Evolutionary conservation across 176 grass and related monocot genomes (phyloP).

Genomic region (Musa itinerans): DNA sequence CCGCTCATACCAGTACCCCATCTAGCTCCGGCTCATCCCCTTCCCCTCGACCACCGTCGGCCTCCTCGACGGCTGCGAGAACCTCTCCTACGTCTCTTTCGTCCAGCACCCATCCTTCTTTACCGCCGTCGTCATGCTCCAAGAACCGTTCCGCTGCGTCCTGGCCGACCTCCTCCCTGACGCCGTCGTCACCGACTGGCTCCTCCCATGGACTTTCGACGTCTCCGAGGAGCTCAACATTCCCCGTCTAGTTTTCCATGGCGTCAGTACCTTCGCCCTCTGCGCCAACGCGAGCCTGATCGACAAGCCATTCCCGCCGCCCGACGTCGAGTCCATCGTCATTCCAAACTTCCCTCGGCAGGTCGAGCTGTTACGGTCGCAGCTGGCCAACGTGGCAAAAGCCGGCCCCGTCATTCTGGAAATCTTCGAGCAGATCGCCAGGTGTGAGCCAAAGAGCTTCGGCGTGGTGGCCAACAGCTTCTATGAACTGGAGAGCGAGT

Average conservation of each 20-base stretch:
- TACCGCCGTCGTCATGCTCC: neutral
- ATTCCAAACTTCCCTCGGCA: constrained; percentile 25
- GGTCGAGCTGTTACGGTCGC: constrained; percentile 28
- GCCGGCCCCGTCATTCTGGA: too few species aligned
- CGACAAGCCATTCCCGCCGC: neutral
- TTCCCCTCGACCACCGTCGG: neutral
- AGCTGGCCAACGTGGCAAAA: constrained; percentile 11
- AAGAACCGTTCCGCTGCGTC: neutral
- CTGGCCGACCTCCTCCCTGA: neutral
- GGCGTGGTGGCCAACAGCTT: constrained; percentile 53
- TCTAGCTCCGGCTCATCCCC: neutral
- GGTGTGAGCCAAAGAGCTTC: constrained; percentile 16
- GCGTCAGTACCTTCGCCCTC: neutral
- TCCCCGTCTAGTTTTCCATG: neutral
- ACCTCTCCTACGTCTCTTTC: neutral
- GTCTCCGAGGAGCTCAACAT: neutral
- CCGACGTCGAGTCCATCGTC: neutral
- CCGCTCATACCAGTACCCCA: too few species aligned
- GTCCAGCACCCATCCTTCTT: neutral
- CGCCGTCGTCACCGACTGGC: neutral
- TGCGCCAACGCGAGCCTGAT: neutral
- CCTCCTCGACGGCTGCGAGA: neutral
- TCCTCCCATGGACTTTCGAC: neutral
- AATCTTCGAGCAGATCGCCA: too few species aligned
- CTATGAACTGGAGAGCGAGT: constrained; percentile 42